phyloP scores from a whole-genome alignment of 2,329 filamentous ascomycete species.

The Fusarium sp. region DNA sequence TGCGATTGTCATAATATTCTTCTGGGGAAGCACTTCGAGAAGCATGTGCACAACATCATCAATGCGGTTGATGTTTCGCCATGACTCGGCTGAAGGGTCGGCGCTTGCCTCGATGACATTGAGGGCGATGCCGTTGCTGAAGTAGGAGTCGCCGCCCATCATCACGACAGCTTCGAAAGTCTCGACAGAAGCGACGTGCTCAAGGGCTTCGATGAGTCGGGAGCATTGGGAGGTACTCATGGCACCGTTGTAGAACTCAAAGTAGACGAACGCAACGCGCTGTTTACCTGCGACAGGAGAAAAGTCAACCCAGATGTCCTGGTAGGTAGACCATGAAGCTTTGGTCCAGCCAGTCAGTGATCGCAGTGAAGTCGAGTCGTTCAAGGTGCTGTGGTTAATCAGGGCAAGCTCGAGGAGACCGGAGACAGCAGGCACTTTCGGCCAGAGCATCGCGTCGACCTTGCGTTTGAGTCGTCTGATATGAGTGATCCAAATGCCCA shows the following conservation, averaged over 20 bases:
- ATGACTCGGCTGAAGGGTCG: slow-evolving; percentile 24
- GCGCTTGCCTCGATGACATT: slow-evolving; percentile 32
- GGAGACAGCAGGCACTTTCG: slow-evolving; percentile 21
- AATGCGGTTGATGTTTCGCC: slow-evolving; percentile 33
- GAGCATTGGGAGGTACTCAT: slow-evolving; percentile 35
- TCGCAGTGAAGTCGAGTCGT: not conserved
- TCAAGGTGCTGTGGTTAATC: not conserved
- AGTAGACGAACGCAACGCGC: slow-evolving; percentile 26
- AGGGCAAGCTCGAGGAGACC: slow-evolving; percentile 16
- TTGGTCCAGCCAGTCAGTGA: not conserved
- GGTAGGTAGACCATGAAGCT: not conserved
- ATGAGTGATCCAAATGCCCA: slow-evolving; percentile 31
- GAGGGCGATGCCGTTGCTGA: slow-evolving; percentile 36
- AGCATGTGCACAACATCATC: slow-evolving; percentile 17
- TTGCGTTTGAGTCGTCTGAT: slow-evolving; percentile 31
- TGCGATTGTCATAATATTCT: slow-evolving; percentile 9
- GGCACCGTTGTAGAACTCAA: slow-evolving; percentile 35
- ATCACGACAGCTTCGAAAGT: slow-evolving; percentile 18
- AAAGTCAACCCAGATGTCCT: slow-evolving; percentile 28
- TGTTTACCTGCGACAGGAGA: not conserved
- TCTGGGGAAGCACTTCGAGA: slow-evolving; percentile 3
- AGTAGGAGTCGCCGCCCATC: slow-evolving; percentile 34
- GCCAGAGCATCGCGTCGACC: slow-evolving; percentile 32
- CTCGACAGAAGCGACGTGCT: slow-evolving; percentile 2
- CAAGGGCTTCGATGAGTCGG: slow-evolving; percentile 26